Evolutionary conservation across 2,329 filamentous ascomycete genomes (phyloP).

Genomic region (Stromatinia cepivora): DNA sequence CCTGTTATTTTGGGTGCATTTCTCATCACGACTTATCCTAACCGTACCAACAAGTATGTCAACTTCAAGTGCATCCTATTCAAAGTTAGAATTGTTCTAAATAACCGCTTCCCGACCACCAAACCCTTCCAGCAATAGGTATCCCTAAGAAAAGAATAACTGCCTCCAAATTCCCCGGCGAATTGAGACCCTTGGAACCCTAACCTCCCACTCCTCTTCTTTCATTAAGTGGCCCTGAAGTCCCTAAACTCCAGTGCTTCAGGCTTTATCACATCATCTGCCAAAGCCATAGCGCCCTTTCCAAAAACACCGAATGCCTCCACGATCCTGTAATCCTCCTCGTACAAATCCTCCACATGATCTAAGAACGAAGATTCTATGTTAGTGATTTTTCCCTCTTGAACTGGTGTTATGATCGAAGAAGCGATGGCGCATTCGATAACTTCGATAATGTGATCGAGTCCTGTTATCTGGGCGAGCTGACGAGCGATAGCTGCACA

Average conservation of each 20-base stretch:
- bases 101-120: too few relatives aligned
- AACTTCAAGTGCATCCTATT: constrained; percentile 26
- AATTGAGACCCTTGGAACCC: constrained; percentile 25
- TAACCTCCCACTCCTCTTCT: constrained; percentile 31
- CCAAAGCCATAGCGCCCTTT: constrained; percentile 60
- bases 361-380: constrained; percentile 77
- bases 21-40: background rate
- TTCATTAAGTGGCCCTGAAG: constrained; percentile 52
- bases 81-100: background rate
- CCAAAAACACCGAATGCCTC: constrained; percentile 66
- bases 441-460: constrained; percentile 67
- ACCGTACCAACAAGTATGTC: background rate
- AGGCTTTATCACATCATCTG: constrained; percentile 69
- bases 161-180: constrained; percentile 25
- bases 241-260: constrained; percentile 68
- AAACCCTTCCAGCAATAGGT: too few relatives aligned
- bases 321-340: constrained; percentile 70
- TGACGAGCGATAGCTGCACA: constrained; percentile 68
- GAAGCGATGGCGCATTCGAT: constrained; percentile 65
- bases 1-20: background rate
- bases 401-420: constrained; percentile 59
- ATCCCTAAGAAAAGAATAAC: background rate
- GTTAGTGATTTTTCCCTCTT: constrained; percentile 50
- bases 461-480: constrained; percentile 68
- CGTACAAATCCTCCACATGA: constrained; percentile 74